Evolutionary conservation across 148 eudicot genomes (phyloP), one percentile per base, ranked within the genome.

Genomic region (Vaccinium corymbosum): DNA sequence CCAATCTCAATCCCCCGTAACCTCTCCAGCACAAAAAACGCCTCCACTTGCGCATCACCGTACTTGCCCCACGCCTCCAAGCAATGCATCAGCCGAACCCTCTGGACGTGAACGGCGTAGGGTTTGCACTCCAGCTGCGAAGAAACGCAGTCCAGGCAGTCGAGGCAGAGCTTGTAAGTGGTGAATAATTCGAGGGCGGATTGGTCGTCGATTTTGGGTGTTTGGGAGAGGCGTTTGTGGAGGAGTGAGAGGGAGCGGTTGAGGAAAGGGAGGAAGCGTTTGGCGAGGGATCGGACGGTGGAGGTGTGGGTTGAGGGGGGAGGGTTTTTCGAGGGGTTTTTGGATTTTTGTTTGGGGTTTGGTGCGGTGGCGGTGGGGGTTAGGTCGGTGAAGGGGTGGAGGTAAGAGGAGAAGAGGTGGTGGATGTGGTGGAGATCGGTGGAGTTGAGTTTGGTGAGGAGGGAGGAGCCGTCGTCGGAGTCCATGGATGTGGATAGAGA

Each of bases 141-240:
- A 7, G 92, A 83, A 1, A 92, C 59, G 2, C 68, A 35, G 0
- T 86, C 90, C 27, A 95, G 70, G 78, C 98, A 91, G 15, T 90
- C 85, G 27, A 95, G 83, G 72, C 95, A 93, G 3, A 94, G 76
- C 68, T 74, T 83, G 82, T 94, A 95, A 1, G 85, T 29, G 0
- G 81, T 81, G 71, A 95, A 86, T 53, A 95, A 82, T 61, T 92
- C 74, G 2, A 66, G 6, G 3, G 79, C 85, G 12, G 50, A 83
- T 55, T 82, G 52, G 0, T 62, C 62, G 11, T 88, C 85, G 66
- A 90, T 80, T 55, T 89, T 87, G 3, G 98, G 92, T 22, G 93
- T 81, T 78, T 90, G 89, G 29, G 88, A 85, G 62, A 95, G 97
- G 82, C 91, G 90, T 83, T 90, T 90, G 55, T 95, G 98, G 84